phyloP scores from a whole-genome alignment of 352 stramenopile species.

The Blastocystis hominis region DNA sequence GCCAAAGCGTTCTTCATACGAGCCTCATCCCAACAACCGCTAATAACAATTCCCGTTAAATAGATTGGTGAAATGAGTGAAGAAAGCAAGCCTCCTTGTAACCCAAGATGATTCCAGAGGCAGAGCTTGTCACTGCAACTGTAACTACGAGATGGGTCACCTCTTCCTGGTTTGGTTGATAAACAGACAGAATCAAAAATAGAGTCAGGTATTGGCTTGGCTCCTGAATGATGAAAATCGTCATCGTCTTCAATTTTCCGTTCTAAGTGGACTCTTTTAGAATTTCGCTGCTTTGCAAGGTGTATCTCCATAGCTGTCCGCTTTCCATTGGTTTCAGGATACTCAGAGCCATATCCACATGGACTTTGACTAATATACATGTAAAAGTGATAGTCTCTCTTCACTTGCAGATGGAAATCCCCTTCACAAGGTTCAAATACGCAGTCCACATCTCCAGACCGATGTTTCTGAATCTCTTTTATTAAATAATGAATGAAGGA shows the following conservation, averaged over 20 bases:
- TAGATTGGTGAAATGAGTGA: background rate
- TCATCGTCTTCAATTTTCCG: background rate
- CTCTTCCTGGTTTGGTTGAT: conserved; percentile 36
- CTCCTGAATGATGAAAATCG: background rate
- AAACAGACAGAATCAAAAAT: background rate
- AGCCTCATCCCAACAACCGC: background rate
- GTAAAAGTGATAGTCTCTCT: background rate
- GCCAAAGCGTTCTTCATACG: background rate
- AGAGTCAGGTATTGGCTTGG: background rate
- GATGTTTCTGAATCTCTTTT: background rate
- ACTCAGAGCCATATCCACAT: conserved; percentile 21
- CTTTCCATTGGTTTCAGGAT: background rate
- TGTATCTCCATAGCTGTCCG: background rate
- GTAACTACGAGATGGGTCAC: conserved; percentile 32
- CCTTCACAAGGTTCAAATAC: background rate
- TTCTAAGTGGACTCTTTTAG: background rate
- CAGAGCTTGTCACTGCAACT: conserved; percentile 52
- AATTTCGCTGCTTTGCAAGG: conserved; percentile 1
- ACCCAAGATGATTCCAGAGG: conserved; percentile 4
- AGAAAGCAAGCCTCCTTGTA: background rate
- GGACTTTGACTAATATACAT: conserved; percentile 48
- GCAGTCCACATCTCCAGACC: background rate
- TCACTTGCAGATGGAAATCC: background rate
- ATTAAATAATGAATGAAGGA: background rate
- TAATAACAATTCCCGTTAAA: background rate